Base-by-base conservation (phyloP, 257 asterid genomes). In the Rhazya stricta region DNA sequence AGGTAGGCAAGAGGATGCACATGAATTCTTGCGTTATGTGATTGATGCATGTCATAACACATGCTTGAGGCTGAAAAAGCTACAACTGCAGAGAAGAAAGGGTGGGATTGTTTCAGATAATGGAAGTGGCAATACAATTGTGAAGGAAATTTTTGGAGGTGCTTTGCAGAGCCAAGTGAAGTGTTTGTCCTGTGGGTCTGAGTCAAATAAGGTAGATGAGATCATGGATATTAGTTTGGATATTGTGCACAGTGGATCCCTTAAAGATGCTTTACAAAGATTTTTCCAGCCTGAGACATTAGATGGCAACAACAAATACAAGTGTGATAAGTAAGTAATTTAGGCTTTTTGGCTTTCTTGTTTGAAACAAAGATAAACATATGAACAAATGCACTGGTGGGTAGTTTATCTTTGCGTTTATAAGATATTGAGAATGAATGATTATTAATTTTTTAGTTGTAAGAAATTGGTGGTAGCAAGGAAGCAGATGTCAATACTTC, bases 181-280 rank as follows among this genome's bases (percentile, higher is more conserved):
- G 81, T 95, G 99, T 80, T 88, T 95, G 90, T 87, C 98, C 27
- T 95, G 99, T 84, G 99, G 98, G 63, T 81, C 89, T 6, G 98
- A 92, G 86, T 95, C 99, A 54, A 95, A 92, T 85, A 95, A 92
- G 89, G 94, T 88, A 62, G 99, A 95, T 70, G 99, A 95, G 85
- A 95, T 92, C 78, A 95, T 95, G 98, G 99, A 95, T 84, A 84
- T 92, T 70, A 91, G 98, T 85, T 96, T 95, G 80, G 99, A 95
- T 85, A 87, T 95, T 69, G 76, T 95, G 89, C 96, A 92, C 48
- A 83, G 89, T 67, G 86, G 90, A 65, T 95, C 99, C 7, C 93
- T 95, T 60, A 86, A 80, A 78, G 97, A 91, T 80, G 90, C 98
- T 78, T 76, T 95, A 81, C 93, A 86, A 85, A 91, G 82, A 82